Evolutionary conservation across 768 basidiomycete species (phyloP).

Genomic region (Nevesoporus exiguus): DNA sequence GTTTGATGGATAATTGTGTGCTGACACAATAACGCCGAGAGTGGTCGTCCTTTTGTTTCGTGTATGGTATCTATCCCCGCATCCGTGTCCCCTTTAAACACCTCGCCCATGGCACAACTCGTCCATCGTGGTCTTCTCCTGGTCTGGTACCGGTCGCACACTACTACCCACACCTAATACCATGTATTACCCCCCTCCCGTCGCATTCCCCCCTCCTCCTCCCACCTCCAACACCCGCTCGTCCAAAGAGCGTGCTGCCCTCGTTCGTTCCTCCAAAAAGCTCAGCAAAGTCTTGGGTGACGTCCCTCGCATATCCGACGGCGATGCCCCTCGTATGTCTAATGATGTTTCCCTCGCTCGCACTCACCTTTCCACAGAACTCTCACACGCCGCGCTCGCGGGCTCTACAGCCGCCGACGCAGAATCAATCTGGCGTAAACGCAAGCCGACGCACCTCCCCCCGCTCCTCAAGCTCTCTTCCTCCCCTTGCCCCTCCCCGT

Average conservation of each 20-base stretch:
- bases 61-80: constrained; percentile 9
- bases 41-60: constrained; percentile 23
- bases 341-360: rapidly evolving
- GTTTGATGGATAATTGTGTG: constrained; percentile 4
- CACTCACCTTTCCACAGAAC: background rate
- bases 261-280: constrained; percentile 57
- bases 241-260: constrained; percentile 48
- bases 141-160: constrained; percentile 29
- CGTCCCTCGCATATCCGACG: constrained; percentile 56
- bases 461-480: constrained; percentile 23
- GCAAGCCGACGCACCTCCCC: constrained; percentile 28
- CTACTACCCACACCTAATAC: background rate
- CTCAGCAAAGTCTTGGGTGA: constrained; percentile 56
- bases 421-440: constrained; percentile 22
- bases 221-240: constrained; percentile 58
- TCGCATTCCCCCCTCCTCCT: constrained; percentile 36
- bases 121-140: background rate
- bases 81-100: constrained; percentile 10
- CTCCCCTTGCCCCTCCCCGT: background rate
- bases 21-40: background rate
- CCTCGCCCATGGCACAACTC: background rate
- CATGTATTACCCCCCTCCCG: background rate
- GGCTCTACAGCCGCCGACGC: background rate
- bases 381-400: too few relatives aligned
- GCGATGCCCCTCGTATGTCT: constrained; percentile 1